Percentiles rank a stretch among this genome's conserved stretches.
Conservation (phyloP, 495 filamentous ascomycete genomes). For the Xylaria palmicola region DNA sequence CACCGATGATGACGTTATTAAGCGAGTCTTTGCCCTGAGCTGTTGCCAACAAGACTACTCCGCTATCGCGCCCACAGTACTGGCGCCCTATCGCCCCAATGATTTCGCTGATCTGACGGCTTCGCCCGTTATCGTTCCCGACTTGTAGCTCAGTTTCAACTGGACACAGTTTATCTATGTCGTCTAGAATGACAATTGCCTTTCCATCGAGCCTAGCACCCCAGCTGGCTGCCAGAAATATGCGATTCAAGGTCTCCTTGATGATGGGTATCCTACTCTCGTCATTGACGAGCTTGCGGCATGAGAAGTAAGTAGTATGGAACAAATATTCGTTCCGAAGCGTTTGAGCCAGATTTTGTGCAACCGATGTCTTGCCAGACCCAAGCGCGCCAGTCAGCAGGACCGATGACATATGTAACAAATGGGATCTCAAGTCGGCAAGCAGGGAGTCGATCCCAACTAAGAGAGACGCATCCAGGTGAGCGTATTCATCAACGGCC, state of each 20-base stretch:
- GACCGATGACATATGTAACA: slow-evolving; percentile 84
- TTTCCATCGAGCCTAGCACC: slow-evolving; percentile 79
- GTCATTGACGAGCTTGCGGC: slow-evolving; percentile 79
- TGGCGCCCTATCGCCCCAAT: slow-evolving; percentile 80
- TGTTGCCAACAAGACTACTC: slow-evolving; percentile 85
- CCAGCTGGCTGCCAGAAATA: slow-evolving; percentile 90
- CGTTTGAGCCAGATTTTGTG: slow-evolving; percentile 58
- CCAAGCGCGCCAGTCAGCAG: slow-evolving; percentile 85
- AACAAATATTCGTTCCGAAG: slow-evolving; percentile 66
- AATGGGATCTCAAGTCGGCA: slow-evolving; percentile 63
- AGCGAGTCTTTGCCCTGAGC: slow-evolving; percentile 87
- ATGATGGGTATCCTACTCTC: slow-evolving; percentile 84
- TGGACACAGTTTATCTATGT: slow-evolving; percentile 88
- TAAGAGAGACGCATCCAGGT: slow-evolving; percentile 56
- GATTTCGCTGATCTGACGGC: slow-evolving; percentile 86
- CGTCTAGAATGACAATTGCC: slow-evolving; percentile 82
- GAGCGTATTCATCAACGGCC: slow-evolving; percentile 50
- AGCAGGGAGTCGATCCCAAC: slow-evolving; percentile 83
- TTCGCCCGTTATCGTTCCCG: slow-evolving; percentile 86
- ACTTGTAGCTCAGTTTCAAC: slow-evolving; percentile 90
- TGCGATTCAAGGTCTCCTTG: slow-evolving; percentile 78
- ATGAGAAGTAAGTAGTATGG: slow-evolving; percentile 78
- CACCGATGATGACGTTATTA: slow-evolving; percentile 75
- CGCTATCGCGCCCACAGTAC: slow-evolving; percentile 69
- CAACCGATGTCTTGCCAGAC: slow-evolving; percentile 80